Conservation (phyloP, 2,329 filamentous ascomycete species). For the Curvularia hawaiiensis region DNA sequence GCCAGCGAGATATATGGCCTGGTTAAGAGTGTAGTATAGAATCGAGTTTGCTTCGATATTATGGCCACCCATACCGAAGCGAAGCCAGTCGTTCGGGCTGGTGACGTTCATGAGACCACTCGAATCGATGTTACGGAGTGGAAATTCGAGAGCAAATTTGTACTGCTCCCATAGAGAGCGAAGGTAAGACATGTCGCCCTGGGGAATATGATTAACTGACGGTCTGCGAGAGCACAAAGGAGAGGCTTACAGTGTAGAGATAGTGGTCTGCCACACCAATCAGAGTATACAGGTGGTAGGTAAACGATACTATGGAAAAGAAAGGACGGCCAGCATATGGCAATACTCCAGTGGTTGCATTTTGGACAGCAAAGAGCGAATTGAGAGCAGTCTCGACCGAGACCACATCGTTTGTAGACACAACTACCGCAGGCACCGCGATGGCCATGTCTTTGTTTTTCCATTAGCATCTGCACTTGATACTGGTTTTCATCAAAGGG, state of each 20-base stretch:
- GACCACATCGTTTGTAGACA: slow-evolving; percentile 60
- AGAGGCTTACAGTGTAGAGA: slow-evolving; percentile 44
- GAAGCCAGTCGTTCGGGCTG: slow-evolving; percentile 53
- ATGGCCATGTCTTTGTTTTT: slow-evolving; percentile 58
- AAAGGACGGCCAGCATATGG: slow-evolving; percentile 59
- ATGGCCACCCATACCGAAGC: slow-evolving; percentile 58
- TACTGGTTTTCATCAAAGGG: not conserved
- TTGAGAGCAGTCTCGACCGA: slow-evolving; percentile 58
- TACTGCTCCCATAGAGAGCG: slow-evolving; percentile 51
- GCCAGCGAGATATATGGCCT: slow-evolving; percentile 57
- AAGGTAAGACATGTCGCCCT: slow-evolving; percentile 50
- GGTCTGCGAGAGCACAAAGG: no score
- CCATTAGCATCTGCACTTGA: not conserved
- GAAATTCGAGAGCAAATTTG: slow-evolving; percentile 52
- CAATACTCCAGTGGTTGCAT: slow-evolving; percentile 49
- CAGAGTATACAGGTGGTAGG: slow-evolving; percentile 61
- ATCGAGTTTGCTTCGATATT: slow-evolving; percentile 56
- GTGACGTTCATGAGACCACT: slow-evolving; percentile 55
- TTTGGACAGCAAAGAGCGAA: slow-evolving; percentile 55
- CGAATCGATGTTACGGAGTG: slow-evolving; percentile 50
- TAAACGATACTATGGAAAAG: slow-evolving; percentile 51
- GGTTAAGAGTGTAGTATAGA: slow-evolving; percentile 58
- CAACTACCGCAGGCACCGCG: slow-evolving; percentile 59
- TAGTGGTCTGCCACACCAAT: slow-evolving; percentile 55
- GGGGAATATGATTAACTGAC: slow-evolving; percentile 6